Conservation (phyloP, 2,329 filamentous ascomycete genomes). For the Juglanconis juglandina region DNA sequence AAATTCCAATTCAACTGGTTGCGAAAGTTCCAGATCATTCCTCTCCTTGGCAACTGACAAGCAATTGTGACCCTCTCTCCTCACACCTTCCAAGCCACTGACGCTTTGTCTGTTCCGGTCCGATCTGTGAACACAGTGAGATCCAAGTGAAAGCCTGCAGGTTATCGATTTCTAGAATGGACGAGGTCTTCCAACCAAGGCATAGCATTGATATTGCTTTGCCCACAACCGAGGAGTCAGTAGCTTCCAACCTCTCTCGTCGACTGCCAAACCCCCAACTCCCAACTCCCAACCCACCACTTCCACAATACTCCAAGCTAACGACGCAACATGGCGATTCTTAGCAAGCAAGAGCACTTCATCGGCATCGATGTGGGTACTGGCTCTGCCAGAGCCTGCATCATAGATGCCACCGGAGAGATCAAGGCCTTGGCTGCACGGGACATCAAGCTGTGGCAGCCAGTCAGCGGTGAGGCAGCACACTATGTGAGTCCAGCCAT, state of each 20-base stretch:
- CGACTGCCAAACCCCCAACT: neutral
- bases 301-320: neutral
- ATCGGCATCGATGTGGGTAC: slow-evolving; percentile 96
- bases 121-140: neutral
- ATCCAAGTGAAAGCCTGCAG: neutral
- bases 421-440: slow-evolving; percentile 74
- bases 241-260: neutral
- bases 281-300: neutral
- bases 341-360: slow-evolving; percentile 49
- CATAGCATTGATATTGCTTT: slow-evolving; percentile 7
- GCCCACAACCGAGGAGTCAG: slow-evolving; percentile 18
- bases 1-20: too few relatives aligned
- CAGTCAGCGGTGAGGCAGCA: slow-evolving; percentile 53
- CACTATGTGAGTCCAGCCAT: slow-evolving; percentile 54
- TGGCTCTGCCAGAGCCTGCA: slow-evolving; percentile 89
- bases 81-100: too few relatives aligned
- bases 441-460: slow-evolving; percentile 78
- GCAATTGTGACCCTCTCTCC: too few relatives aligned
- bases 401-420: slow-evolving; percentile 87
- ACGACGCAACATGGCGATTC: neutral
- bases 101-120: neutral
- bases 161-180: neutral
- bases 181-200: neutral
- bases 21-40: too few relatives aligned
- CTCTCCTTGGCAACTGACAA: too few relatives aligned